phyloP scores from a whole-genome alignment of 1,284 basidiomycete genomes.

The Cutaneotrichosporon sp. region DNA sequence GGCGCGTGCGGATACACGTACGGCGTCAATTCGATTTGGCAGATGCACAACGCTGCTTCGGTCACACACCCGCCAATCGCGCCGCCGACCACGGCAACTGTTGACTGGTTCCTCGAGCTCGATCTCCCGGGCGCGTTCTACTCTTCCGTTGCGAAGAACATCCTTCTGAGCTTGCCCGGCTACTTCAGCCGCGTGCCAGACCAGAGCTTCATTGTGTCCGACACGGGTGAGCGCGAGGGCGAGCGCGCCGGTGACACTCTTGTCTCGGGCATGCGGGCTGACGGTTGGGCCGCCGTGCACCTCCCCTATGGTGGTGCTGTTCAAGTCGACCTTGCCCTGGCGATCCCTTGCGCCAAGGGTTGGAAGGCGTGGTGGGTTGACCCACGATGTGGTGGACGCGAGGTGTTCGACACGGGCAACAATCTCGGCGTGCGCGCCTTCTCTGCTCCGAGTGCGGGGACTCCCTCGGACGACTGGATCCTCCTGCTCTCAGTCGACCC shows the following conservation, averaged over 20 bases:
- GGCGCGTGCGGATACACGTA: constrained; percentile 28
- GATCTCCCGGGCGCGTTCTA: constrained; percentile 20
- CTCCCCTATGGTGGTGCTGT: constrained; percentile 26
- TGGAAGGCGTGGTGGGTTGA: constrained; percentile 24
- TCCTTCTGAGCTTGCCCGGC: constrained; percentile 24
- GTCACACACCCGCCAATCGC: constrained; percentile 27
- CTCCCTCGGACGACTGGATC: constrained; percentile 3
- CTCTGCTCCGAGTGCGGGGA: background rate
- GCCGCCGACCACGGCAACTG: constrained; percentile 17
- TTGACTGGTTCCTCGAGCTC: constrained; percentile 24
- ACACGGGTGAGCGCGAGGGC: constrained; percentile 22
- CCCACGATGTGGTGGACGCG: constrained; percentile 15
- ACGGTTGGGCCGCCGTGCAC: constrained; percentile 26
- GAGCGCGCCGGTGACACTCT: constrained; percentile 21
- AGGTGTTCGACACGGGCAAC: constrained; percentile 6
- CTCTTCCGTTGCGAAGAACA: constrained; percentile 12
- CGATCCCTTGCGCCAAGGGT: background rate
- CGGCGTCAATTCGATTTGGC: constrained; percentile 29
- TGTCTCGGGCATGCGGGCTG: constrained; percentile 19
- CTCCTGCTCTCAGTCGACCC: background rate
- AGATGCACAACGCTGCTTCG: constrained; percentile 23
- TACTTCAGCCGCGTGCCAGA: constrained; percentile 25
- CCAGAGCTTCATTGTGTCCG: constrained; percentile 25
- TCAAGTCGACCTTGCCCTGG: constrained; percentile 14
- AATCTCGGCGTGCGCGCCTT: constrained; percentile 5